Evolutionary conservation across 192 early-diverging fungal genomes (phyloP).

Genomic region (Entomortierella parvispora): DNA sequence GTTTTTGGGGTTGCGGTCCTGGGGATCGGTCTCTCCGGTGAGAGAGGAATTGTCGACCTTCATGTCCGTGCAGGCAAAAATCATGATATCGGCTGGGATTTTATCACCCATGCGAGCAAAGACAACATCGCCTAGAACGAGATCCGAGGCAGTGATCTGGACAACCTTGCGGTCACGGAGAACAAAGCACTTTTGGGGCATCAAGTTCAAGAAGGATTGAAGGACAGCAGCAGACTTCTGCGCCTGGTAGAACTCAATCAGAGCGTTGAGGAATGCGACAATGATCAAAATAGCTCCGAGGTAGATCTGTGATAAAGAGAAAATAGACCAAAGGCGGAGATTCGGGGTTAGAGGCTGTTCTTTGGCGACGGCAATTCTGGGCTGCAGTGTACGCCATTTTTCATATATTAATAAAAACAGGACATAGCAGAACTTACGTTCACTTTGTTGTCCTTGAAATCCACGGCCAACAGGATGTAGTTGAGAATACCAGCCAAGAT

Average conservation of each 20-base stretch:
- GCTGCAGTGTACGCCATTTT: background rate
- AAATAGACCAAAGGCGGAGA: background rate
- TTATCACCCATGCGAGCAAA: slow-evolving; percentile 94
- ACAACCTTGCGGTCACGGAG: slow-evolving; percentile 77
- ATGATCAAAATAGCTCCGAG: slow-evolving; percentile 90
- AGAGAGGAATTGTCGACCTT: slow-evolving; percentile 98
- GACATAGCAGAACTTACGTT: slow-evolving; percentile 64
- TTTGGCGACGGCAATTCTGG: background rate
- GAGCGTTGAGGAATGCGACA: slow-evolving; percentile 92
- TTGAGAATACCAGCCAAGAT: slow-evolving; percentile 82
- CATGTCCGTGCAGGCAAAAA: slow-evolving; percentile 84
- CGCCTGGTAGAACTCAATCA: slow-evolving; percentile 91
- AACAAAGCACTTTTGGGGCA: slow-evolving; percentile 84
- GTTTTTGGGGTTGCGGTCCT: slow-evolving; percentile 76
- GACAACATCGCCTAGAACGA: slow-evolving; percentile 91
- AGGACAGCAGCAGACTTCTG: slow-evolving; percentile 91
- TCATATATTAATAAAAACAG: background rate
- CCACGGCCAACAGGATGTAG: slow-evolving; percentile 84
- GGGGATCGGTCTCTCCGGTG: slow-evolving; percentile 96
- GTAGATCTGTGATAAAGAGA: slow-evolving; percentile 67
- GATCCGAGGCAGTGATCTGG: slow-evolving; percentile 71
- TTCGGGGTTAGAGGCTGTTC: background rate
- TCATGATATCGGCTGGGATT: slow-evolving; percentile 88
- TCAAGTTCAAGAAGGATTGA: slow-evolving; percentile 93
- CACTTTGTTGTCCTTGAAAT: slow-evolving; percentile 75